These are phyloP conservation scores for Boletellus emodensis DNA, from an alignment of 768 basidiomycete species.

Conservation along the genomic window DNA sequence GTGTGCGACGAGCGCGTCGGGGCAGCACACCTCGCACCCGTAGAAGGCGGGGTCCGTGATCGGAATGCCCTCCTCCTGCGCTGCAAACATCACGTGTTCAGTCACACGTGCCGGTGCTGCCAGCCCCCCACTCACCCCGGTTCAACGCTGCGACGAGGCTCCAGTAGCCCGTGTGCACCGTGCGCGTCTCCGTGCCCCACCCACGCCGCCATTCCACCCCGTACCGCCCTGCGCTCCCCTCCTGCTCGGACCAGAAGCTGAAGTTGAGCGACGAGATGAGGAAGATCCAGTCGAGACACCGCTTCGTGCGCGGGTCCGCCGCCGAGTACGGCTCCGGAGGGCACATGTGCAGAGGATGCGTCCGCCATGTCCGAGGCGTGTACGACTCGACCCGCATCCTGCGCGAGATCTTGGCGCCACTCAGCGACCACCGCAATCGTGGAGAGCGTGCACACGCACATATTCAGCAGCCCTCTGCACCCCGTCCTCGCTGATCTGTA, in stretches of 20 bases:
- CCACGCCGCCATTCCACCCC: constrained; percentile 74
- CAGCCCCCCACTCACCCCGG: constrained; percentile 47
- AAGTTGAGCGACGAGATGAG: constrained; percentile 84
- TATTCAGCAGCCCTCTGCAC: constrained; percentile 63
- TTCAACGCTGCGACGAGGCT: constrained; percentile 81
- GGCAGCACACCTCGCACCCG: constrained; percentile 62
- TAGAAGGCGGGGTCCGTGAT: constrained; percentile 81
- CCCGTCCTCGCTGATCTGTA: constrained; percentile 56
- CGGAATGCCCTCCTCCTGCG: constrained; percentile 71
- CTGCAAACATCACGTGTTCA: constrained; percentile 34
- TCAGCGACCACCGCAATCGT: constrained; percentile 4
- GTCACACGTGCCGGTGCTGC: no score
- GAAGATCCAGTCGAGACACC: constrained; percentile 81
- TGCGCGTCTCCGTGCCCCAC: constrained; percentile 52
- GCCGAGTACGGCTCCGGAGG: constrained; percentile 62
- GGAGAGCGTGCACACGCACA: constrained; percentile 34
- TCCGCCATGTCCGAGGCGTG: constrained; percentile 78
- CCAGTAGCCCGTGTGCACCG: constrained; percentile 81
- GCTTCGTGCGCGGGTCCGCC: constrained; percentile 49
- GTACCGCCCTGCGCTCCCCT: constrained; percentile 56
- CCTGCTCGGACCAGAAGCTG: constrained; percentile 81
- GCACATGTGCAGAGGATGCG: constrained; percentile 60
- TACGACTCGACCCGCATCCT: constrained; percentile 62
- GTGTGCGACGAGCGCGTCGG: constrained; percentile 63
- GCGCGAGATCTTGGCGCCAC: constrained; percentile 49